Conservation (phyloP, 768 basidiomycete species). For the Amanita thiersii region DNA sequence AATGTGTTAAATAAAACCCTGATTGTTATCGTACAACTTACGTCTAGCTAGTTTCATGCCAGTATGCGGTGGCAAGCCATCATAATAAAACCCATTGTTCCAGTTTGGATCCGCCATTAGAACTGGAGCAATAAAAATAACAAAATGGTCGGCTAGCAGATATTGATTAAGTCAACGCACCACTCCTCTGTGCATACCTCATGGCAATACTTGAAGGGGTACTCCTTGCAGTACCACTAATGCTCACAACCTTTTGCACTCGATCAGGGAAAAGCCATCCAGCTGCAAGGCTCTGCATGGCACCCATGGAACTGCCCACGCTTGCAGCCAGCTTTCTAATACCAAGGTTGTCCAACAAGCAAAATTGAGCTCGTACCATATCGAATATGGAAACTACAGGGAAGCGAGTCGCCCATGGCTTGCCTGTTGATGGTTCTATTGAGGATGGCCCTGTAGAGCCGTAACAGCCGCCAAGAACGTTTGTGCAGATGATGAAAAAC, state of each 20-base stretch:
- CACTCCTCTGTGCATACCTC: slow-evolving; percentile 94
- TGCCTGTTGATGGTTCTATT: slow-evolving; percentile 55
- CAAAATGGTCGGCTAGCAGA: slow-evolving; percentile 2
- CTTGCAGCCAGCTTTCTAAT: slow-evolving; percentile 86
- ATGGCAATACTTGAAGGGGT: slow-evolving; percentile 90
- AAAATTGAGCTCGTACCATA: slow-evolving; percentile 93
- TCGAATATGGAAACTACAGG: slow-evolving; percentile 92
- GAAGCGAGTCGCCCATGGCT: slow-evolving; percentile 84
- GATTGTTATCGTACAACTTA: slow-evolving; percentile 22
- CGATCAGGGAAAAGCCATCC: slow-evolving; percentile 87
- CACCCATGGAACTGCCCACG: slow-evolving; percentile 95
- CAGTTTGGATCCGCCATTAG: slow-evolving; percentile 99
- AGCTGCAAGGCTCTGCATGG: slow-evolving; percentile 95
- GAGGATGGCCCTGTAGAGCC: slow-evolving; percentile 95
- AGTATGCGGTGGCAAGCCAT: slow-evolving; percentile 87
- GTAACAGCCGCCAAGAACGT: slow-evolving; percentile 96
- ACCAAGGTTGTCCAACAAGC: slow-evolving; percentile 74
- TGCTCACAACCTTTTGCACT: slow-evolving; percentile 86
- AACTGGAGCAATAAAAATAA: slow-evolving; percentile 37
- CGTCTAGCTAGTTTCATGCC: slow-evolving; percentile 99
- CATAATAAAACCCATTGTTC: slow-evolving; percentile 99
- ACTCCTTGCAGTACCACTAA: slow-evolving; percentile 91
- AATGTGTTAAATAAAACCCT: background rate
- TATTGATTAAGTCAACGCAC: slow-evolving; percentile 50
- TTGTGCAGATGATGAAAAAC: slow-evolving; percentile 93